A percentile compares a stretch with the other conserved stretches of the same genome.
These are phyloP conservation scores for Fraxinus americana DNA, from an alignment of 257 asterid species.

Conservation along the genomic window DNA sequence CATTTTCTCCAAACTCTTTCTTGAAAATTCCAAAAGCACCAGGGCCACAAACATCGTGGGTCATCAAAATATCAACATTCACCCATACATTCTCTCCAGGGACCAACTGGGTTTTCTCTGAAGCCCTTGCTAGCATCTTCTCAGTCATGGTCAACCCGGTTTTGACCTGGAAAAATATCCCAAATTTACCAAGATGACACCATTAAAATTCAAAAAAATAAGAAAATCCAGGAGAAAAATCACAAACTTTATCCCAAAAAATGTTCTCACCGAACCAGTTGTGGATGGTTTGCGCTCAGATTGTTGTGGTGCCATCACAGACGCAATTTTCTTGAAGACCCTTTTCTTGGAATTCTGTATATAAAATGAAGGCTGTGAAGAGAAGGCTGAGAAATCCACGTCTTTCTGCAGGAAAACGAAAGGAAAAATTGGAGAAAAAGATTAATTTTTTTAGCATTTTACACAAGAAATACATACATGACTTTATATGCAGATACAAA, in stretches of 20 bases:
- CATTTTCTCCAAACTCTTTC: conserved; percentile 82
- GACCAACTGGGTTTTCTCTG: conserved; percentile 65
- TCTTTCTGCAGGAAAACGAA: conserved; percentile 53
- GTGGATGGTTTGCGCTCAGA: conserved; percentile 71
- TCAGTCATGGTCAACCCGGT: too few species aligned
- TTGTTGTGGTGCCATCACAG: conserved; percentile 83
- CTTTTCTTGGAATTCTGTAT: conserved; percentile 39
- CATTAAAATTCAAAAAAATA: too few species aligned
- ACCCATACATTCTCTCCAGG: conserved; percentile 99
- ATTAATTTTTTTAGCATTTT: background rate
- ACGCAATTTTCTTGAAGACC: conserved; percentile 53
- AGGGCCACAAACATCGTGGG: conserved; percentile 93
- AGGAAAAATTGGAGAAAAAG: conserved; percentile 2
- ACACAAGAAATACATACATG: background rate
- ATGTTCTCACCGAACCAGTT: conserved; percentile 66
- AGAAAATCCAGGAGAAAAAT: conserved; percentile 1
- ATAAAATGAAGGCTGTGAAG: too few species aligned
- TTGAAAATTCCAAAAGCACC: conserved; percentile 75
- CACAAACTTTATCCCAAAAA: conserved; percentile 7
- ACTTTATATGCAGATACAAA: background rate
- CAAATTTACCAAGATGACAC: too few species aligned
- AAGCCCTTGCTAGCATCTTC: conserved; percentile 65
- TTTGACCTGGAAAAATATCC: too few species aligned
- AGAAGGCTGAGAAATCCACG: conserved; percentile 53
- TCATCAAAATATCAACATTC: conserved; percentile 86